Evolutionary conservation across 2,329 filamentous ascomycete genomes (phyloP).

Genomic region (Aspergillus persii): DNA sequence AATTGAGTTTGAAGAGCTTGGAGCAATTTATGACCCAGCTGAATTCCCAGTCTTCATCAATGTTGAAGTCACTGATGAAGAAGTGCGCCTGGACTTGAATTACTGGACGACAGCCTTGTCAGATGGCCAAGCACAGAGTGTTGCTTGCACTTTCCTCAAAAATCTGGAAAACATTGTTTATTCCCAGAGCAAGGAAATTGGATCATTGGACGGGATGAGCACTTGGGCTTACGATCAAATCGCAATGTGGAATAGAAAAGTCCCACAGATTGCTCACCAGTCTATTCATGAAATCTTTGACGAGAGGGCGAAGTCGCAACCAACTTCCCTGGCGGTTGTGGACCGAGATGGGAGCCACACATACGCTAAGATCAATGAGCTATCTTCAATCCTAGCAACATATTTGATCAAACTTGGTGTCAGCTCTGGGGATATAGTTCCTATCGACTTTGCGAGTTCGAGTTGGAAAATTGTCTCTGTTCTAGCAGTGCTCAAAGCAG

Average conservation of each 20-base stretch:
- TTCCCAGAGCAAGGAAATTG: slow-evolving; percentile 31
- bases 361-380: slow-evolving; percentile 32
- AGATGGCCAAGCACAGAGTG: slow-evolving; percentile 37
- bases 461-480: slow-evolving; percentile 23
- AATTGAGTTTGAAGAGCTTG: slow-evolving; percentile 40
- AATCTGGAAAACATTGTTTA: slow-evolving; percentile 40
- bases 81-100: slow-evolving; percentile 38
- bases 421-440: slow-evolving; percentile 23
- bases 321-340: slow-evolving; percentile 28
- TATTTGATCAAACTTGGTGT: slow-evolving; percentile 29
- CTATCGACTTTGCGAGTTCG: slow-evolving; percentile 27
- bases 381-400: slow-evolving; percentile 23
- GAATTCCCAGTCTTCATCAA: slow-evolving; percentile 51
- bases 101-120: slow-evolving; percentile 44
- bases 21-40: slow-evolving; percentile 47
- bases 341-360: slow-evolving; percentile 35
- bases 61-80: slow-evolving; percentile 46
- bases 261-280: slow-evolving; percentile 21
- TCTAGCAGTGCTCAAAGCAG: slow-evolving; percentile 26
- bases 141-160: slow-evolving; percentile 38
- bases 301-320: slow-evolving; percentile 20
- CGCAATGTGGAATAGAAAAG: slow-evolving; percentile 29
- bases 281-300: slow-evolving; percentile 31
- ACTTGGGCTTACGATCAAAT: slow-evolving; percentile 32
- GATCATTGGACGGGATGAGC: slow-evolving; percentile 39